phyloP scores from a whole-genome alignment of 345 rosid species.

The Ceriops zippeliana region DNA sequence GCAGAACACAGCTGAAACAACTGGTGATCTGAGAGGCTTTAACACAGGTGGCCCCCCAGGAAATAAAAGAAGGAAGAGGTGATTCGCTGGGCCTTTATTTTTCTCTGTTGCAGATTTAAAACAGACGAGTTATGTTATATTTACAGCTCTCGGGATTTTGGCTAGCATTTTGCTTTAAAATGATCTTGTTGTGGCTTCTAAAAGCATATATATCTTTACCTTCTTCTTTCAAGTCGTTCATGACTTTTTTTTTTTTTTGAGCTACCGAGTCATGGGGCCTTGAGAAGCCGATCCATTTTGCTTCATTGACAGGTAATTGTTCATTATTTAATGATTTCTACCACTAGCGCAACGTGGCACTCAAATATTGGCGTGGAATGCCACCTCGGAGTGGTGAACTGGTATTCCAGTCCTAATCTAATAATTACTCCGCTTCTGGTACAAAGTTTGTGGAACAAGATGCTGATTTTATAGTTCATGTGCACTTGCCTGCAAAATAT shows the following conservation, averaged over 20 bases:
- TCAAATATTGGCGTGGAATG: no score
- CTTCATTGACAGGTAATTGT: no score
- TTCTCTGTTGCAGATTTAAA: background rate
- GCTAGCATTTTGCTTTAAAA: no score
- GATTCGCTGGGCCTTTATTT: background rate
- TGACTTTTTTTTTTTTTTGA: background rate
- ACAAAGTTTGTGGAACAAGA: no score
- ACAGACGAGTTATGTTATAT: background rate
- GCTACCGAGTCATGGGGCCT: background rate
- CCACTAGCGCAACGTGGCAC: no score
- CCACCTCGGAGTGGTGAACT: no score
- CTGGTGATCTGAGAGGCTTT: conserved; percentile 34
- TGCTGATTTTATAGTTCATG: no score
- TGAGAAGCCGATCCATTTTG: no score
- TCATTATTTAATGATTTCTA: no score
- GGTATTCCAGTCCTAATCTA: no score
- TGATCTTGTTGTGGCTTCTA: background rate
- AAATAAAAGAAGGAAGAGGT: conserved; percentile 60
- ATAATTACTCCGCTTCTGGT: no score
- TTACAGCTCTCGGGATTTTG: background rate
- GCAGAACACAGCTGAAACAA: conserved; percentile 60
- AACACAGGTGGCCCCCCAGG: conserved; percentile 35
- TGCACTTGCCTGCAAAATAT: no score
- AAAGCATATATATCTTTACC: background rate
- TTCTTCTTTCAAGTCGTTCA: background rate